phyloP scores from a whole-genome alignment of 2,329 filamentous ascomycete genomes.

The Colletotrichum shisoi region DNA sequence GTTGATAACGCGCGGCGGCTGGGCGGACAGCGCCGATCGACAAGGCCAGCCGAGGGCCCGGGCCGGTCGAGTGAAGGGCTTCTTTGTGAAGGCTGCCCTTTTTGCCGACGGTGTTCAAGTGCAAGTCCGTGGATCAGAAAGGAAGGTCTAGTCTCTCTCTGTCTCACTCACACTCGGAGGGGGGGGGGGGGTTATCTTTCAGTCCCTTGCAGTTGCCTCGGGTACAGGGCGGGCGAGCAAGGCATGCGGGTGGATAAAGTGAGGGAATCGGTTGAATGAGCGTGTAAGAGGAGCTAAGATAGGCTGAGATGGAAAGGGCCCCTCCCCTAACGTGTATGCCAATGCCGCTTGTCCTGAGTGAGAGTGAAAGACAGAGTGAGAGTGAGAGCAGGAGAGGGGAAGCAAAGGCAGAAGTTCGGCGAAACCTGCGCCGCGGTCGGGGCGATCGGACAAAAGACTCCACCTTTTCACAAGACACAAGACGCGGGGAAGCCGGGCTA shows the following conservation, averaged over 20 bases:
- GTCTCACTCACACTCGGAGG: not conserved
- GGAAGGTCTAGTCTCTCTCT: conserved; percentile 11
- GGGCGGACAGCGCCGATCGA: conserved; percentile 26
- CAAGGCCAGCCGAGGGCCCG: conserved; percentile 24
- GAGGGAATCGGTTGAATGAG: conserved; percentile 11
- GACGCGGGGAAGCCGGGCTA: conserved; percentile 36
- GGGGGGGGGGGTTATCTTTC: too few relatives aligned
- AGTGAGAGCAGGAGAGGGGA: not conserved
- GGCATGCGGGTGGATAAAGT: conserved; percentile 32
- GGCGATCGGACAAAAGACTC: conserved; percentile 8
- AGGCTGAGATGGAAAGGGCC: conserved; percentile 8
- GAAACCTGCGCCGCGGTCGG: conserved; percentile 34
- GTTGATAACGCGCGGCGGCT: conserved; percentile 19
- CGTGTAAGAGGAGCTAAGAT: conserved; percentile 32
- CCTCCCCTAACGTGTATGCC: not conserved
- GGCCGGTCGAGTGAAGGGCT: conserved; percentile 26
- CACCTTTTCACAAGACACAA: conserved; percentile 2
- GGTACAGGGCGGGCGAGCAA: conserved; percentile 16
- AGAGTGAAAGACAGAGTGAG: too few relatives aligned
- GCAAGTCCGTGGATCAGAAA: conserved; percentile 6
- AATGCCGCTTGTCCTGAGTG: conserved; percentile 17
- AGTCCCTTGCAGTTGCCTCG: conserved; percentile 23
- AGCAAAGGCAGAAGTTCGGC: conserved; percentile 33
- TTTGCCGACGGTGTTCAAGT: conserved; percentile 4
- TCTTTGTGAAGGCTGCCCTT: not conserved